phyloP scores from a whole-genome alignment of 2,329 filamentous ascomycete species.

The Penicillium occitanis region DNA sequence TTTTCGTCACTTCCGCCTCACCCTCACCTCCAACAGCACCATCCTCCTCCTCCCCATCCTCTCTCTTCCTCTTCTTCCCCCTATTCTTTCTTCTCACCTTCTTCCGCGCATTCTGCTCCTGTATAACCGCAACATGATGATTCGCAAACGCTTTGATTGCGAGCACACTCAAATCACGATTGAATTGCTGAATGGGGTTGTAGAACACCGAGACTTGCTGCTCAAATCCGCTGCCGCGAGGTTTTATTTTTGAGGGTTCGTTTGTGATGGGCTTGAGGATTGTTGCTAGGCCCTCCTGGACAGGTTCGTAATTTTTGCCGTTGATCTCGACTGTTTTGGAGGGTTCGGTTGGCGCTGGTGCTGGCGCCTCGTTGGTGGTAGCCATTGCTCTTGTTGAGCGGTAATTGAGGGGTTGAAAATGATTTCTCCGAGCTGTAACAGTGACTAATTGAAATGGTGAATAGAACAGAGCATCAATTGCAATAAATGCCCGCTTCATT shows the following conservation, averaged over 20 bases:
- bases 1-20: conserved; percentile 9
- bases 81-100: conserved; percentile 36
- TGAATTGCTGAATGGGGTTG: conserved; percentile 99
- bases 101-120: conserved; percentile 36
- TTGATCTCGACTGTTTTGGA: conserved; percentile 23
- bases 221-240: conserved; percentile 52
- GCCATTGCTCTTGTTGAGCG: conserved; percentile 8
- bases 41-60: conserved; percentile 34
- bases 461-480: background rate
- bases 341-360: background rate
- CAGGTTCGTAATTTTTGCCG: conserved; percentile 57
- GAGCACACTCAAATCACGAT: conserved; percentile 89
- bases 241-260: conserved; percentile 44
- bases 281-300: conserved; percentile 67
- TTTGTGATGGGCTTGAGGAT: conserved; percentile 61
- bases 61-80: conserved; percentile 42
- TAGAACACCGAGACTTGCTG: conserved; percentile 84
- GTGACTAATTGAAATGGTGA: background rate
- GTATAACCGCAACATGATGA: conserved; percentile 50
- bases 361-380: conserved; percentile 3
- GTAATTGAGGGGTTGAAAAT: conserved; percentile 22
- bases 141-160: conserved; percentile 88
- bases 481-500: conserved; percentile 1
- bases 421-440: background rate
- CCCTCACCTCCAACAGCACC: conserved; percentile 20